These are phyloP conservation scores for Cordyceps pruinosa DNA, from an alignment of 2,329 filamentous ascomycete species.

Conservation along the genomic window DNA sequence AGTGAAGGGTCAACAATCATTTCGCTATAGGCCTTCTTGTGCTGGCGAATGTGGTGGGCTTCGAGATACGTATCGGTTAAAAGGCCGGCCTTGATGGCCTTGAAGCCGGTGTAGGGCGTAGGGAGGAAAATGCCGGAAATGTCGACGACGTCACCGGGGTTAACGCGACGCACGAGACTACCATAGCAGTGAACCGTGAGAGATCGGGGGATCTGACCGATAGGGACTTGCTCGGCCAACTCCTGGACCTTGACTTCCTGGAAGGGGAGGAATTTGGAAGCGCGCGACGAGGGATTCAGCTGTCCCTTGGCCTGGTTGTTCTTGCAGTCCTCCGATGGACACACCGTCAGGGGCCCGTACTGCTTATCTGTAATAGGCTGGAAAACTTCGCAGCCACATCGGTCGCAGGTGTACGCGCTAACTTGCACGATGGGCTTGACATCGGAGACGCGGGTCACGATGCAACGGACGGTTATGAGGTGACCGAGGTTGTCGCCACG, in stretches of 20 bases:
- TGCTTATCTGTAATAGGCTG: slow-evolving; percentile 89
- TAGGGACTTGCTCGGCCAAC: slow-evolving; percentile 97
- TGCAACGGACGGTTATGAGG: slow-evolving; percentile 89
- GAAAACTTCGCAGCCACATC: slow-evolving; percentile 95
- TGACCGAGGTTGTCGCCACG: slow-evolving; percentile 87
- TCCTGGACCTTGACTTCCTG: slow-evolving; percentile 99
- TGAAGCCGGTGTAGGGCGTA: slow-evolving; percentile 97
- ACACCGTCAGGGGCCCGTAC: slow-evolving; percentile 79
- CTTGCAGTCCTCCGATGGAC: slow-evolving; percentile 84
- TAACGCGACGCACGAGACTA: slow-evolving; percentile 76
- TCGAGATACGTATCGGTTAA: slow-evolving; percentile 96
- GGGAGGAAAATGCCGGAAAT: slow-evolving; percentile 93
- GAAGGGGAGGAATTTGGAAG: slow-evolving; percentile 94
- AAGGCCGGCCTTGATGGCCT: slow-evolving; percentile 92
- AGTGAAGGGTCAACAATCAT: slow-evolving; percentile 76
- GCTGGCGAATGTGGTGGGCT: slow-evolving; percentile 85
- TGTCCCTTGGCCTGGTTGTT: slow-evolving; percentile 89
- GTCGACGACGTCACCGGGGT: slow-evolving; percentile 90
- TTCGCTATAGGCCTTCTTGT: slow-evolving; percentile 97
- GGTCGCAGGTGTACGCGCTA: slow-evolving; percentile 95
- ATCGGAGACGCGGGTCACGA: slow-evolving; percentile 90
- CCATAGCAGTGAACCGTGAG: slow-evolving; percentile 88
- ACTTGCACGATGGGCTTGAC: slow-evolving; percentile 97
- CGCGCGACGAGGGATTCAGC: slow-evolving; percentile 87
- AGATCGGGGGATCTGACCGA: slow-evolving; percentile 91